Evolutionary conservation across 1,139 yeast genomes (phyloP).

Genomic region (Lodderomyces margitis): DNA sequence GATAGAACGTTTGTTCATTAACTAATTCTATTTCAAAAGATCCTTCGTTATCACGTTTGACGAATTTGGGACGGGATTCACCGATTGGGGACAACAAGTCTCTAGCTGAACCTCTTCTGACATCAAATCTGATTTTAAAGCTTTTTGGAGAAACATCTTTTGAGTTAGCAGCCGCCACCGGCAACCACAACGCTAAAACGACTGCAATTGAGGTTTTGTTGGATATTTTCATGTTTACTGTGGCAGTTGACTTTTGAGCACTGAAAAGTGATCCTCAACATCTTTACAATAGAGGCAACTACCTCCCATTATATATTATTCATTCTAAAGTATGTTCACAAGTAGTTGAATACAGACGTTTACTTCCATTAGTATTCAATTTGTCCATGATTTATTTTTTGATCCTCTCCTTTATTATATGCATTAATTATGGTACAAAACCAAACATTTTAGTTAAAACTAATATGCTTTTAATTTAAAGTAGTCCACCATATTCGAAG

Average conservation of each 20-base stretch:
- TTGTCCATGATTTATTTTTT: too few relatives aligned
- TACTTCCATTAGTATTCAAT: too few relatives aligned
- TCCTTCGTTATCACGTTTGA: constrained; percentile 32
- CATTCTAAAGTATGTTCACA: too few relatives aligned
- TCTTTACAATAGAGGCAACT: neutral
- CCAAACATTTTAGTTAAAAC: too few relatives aligned
- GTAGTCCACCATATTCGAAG: too few relatives aligned
- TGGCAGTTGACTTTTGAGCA: neutral
- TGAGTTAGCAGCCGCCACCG: neutral
- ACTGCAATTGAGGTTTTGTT: neutral
- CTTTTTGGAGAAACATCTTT: constrained; percentile 17
- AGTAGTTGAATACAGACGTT: too few relatives aligned
- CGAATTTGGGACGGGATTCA: constrained; percentile 12
- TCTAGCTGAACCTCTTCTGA: neutral
- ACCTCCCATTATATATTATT: too few relatives aligned
- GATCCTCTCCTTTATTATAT: too few relatives aligned
- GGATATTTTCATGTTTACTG: neutral
- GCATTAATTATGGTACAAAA: too few relatives aligned
- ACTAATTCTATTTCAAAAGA: constrained; percentile 33
- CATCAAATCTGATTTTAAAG: constrained; percentile 15
- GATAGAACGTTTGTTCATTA: constrained; percentile 49
- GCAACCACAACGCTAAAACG: neutral
- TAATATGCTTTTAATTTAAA: too few relatives aligned
- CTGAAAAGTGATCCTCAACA: neutral
- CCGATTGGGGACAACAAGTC: constrained; percentile 12